Evolutionary conservation across 2,329 filamentous ascomycete species (phyloP), one percentile per base, ranked within the genome.

Genomic region (Leptographium lundbergii): DNA sequence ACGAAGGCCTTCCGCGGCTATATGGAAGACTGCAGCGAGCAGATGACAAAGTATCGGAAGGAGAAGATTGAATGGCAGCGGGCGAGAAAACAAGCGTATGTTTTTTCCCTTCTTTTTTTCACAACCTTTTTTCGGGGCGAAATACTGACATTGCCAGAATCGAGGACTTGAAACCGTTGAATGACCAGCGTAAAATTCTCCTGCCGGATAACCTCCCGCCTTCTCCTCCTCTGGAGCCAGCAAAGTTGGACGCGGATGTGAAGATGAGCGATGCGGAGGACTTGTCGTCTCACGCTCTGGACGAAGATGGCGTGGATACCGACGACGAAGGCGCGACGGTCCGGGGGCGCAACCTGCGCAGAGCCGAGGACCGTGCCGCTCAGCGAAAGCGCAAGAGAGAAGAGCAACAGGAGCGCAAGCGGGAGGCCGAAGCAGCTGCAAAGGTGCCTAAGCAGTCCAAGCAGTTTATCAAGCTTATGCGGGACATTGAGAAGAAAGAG

Each of bases 11-110:
- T 97, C 65, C 86, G 92, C 57, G 86, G 84, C 19, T 95, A 95
- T 69, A 87, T 99, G 77, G 90, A 96, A 65, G 87, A 92, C 63
- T 95, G 91, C 73, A 90, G 88, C 63, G 89, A 92, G 68, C 88
- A 90, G 58, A 96, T 97, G 91, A 99, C 94, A 1, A 84, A 85
- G 58, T 90, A 95, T 68, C 86, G 94, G 56, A 99, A 99, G 72
- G 88, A 95, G 69, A 96, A 96, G 75, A 96, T 96, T 62, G 89
- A 95, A 64, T 87, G 85, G 72, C 92, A 97, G 73, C 83, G 91
- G 64, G 83, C 88, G 65, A 85, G 88, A 63, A 85, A 85, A 65
- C 78, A 81, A 70, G 75, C 77, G 81, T 85, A 75, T 4, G 29
- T 36, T 22, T 39, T 6, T 9, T 4, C 3, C 11, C 19, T 6